phyloP scores from a whole-genome alignment of 345 rosid species.

The Aethionema arabicum region DNA sequence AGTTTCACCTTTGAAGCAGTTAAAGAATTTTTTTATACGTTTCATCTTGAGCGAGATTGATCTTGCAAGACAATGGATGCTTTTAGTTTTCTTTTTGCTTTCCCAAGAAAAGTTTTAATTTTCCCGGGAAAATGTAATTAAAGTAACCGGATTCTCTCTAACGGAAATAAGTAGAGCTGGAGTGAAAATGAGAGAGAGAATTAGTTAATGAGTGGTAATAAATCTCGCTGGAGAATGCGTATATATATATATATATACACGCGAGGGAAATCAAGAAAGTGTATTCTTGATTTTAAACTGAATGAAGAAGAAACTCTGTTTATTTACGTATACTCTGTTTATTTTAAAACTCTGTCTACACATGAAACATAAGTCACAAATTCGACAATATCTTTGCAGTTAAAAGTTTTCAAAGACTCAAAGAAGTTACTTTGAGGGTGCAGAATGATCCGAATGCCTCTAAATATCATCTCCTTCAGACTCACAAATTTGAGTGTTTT shows the following conservation, averaged over 20 bases:
- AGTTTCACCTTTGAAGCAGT: background rate
- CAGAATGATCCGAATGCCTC: constrained; percentile 68
- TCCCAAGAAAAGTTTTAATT: constrained; percentile 18
- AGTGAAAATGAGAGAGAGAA: background rate
- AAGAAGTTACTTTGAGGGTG: constrained; percentile 69
- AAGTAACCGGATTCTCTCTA: constrained; percentile 11
- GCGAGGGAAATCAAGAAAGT: no score
- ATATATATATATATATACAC: no score
- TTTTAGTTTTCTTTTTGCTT: constrained; percentile 1
- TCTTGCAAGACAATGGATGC: constrained; percentile 2
- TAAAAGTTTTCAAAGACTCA: constrained; percentile 15
- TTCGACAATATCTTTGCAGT: background rate
- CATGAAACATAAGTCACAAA: background rate
- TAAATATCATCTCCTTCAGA: constrained; percentile 47
- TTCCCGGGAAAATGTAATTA: constrained; percentile 18
- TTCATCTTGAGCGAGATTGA: constrained; percentile 1
- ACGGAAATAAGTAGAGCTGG: constrained; percentile 4
- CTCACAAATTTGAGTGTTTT: background rate
- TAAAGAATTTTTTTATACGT: background rate
- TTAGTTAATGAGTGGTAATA: background rate
- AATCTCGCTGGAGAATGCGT: background rate
- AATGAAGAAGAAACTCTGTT: no score
- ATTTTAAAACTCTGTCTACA: no score
- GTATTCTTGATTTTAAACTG: no score
- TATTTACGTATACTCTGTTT: no score